Evolutionary conservation across 495 filamentous ascomycete genomes (phyloP), one percentile per base, ranked within the genome.

Genomic region (Hypoxylon intermedium): DNA sequence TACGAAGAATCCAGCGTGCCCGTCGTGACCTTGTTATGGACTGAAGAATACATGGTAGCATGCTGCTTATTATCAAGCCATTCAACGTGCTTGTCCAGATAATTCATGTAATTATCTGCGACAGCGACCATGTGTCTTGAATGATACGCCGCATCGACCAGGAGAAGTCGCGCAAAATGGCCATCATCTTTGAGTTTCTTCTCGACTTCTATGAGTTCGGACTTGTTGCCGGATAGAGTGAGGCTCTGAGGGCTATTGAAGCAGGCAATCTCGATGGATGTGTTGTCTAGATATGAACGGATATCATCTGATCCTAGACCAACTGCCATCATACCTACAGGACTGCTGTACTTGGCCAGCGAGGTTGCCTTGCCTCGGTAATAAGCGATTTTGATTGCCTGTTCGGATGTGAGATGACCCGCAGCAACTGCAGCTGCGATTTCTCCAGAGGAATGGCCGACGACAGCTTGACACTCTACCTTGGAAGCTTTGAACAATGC

Each of bases 171-270:
- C 0, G 63, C 72, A 68, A 74, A 77, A 38, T 74, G 53, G 5
- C 63, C 63, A 4, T 75, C 60, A 1, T 46, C 23, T 34, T 73
- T 59, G 1, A 76, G 34, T 9, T 54, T 41, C 3, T 24, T 12
- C 38, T 76, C 53, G 0, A 77, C 43, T n/a, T 72, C 53, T 0
- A 73, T 58, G 1, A 85, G 67, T 2, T 64, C 74, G 0, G 59
- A 52, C 0, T 57, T 45, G 20, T 77, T 73, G 0, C 80, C 80
- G 0, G 78, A 78, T 0, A 83, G 18, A 3, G 82, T 83, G 11
- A 75, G 58, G 47, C 71, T 81, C 3, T 40, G 60, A 1, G 78
- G 79, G 28, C 71, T 75, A 58, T 83, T 84, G 26, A 77, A 60
- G 48, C 79, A 82, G 0, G 79, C 82, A 9, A 81, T 53, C 3